phyloP scores from a whole-genome alignment of 164 flowering plant species.

The Macadamia integrifolia region DNA sequence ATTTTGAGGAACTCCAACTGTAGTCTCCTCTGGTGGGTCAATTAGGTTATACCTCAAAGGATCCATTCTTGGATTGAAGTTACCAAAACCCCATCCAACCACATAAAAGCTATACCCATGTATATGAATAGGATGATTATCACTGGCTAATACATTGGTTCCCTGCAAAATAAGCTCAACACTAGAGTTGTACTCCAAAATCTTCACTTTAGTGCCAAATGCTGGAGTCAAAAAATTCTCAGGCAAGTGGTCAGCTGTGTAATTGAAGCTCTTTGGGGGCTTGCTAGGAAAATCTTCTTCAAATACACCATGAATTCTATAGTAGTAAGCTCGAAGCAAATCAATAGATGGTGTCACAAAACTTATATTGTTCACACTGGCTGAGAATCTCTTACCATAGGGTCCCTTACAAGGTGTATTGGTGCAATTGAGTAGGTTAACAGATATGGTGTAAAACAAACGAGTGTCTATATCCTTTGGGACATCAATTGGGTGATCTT shows the following conservation, averaged over 20 bases:
- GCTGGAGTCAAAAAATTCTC: slow-evolving; percentile 10
- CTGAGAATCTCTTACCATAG: slow-evolving; percentile 28
- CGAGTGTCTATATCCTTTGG: slow-evolving; percentile 2
- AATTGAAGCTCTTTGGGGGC: slow-evolving; percentile 35
- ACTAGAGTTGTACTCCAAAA: slow-evolving; percentile 25
- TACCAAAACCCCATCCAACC: slow-evolving; percentile 60
- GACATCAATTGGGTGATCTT: slow-evolving; percentile 13
- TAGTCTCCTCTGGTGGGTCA: slow-evolving; percentile 48
- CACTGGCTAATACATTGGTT: slow-evolving; percentile 29
- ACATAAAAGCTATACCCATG: slow-evolving; percentile 60
- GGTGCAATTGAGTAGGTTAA: slow-evolving; percentile 12
- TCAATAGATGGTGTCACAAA: slow-evolving; percentile 32
- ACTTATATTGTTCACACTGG: slow-evolving; percentile 53
- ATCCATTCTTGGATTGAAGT: slow-evolving; percentile 37
- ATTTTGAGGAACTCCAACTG: slow-evolving; percentile 42
- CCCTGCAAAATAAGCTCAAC: slow-evolving; percentile 51
- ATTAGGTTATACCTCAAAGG: slow-evolving; percentile 45
- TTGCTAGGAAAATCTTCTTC: slow-evolving; percentile 28
- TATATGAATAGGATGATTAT: slow-evolving; percentile 52
- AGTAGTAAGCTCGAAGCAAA: slow-evolving; percentile 44
- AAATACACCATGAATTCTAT: slow-evolving; percentile 27
- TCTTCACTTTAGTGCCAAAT: slow-evolving; percentile 34
- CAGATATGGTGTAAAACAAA: slow-evolving; percentile 9
- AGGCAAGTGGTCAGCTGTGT: slow-evolving; percentile 28
- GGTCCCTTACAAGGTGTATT: slow-evolving; percentile 25